A percentile compares a stretch with the other conserved stretches of the same genome.
phyloP scores from a whole-genome alignment of 2,329 filamentous ascomycete species.

The Chrysosporium queenslandicum region DNA sequence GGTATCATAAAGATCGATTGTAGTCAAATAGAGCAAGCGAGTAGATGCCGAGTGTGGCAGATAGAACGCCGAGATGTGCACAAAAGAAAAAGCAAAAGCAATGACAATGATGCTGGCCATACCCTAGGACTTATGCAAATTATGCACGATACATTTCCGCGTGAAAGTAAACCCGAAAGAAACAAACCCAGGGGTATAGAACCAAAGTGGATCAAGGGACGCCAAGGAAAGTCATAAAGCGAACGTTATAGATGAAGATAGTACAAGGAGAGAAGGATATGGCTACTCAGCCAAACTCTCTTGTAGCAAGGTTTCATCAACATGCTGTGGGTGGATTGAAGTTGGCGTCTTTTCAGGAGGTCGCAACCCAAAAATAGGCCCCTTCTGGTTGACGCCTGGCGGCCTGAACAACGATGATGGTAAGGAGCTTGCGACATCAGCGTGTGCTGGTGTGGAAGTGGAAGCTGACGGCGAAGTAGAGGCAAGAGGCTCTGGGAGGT shows the following conservation, averaged over 20 bases:
- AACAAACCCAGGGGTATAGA: slow-evolving; percentile 1
- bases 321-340: slow-evolving; percentile 47
- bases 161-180: neutral
- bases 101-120: neutral
- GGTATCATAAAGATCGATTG: slow-evolving; percentile 5
- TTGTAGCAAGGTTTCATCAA: slow-evolving; percentile 52
- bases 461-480: slow-evolving; percentile 8
- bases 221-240: neutral
- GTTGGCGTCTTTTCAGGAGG: slow-evolving; percentile 46
- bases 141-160: neutral
- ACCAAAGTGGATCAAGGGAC: neutral
- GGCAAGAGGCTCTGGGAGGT: neutral
- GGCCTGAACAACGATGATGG: slow-evolving; percentile 39
- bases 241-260: neutral
- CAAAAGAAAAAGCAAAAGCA: neutral
- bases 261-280: neutral
- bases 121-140: neutral
- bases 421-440: slow-evolving; percentile 8
- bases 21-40: neutral
- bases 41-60: neutral
- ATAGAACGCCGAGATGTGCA: neutral
- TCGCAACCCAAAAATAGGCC: slow-evolving; percentile 62
- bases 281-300: slow-evolving; percentile 46
- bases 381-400: slow-evolving; percentile 69
- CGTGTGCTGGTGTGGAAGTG: neutral